Evolutionary conservation across 164 flowering plant species (phyloP).

Genomic region (Brasenia schreberi): DNA sequence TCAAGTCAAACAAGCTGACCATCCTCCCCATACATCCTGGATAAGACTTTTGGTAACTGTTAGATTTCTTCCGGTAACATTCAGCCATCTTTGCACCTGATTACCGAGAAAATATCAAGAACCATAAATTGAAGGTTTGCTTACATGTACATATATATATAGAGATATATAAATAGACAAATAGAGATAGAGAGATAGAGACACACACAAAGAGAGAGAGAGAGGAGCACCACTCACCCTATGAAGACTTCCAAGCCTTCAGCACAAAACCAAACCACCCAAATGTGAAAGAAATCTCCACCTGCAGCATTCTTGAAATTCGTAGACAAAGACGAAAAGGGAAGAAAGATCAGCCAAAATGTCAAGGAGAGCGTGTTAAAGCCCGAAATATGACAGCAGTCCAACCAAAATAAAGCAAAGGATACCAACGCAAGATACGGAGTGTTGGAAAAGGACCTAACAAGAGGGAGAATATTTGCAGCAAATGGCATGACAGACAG

Average conservation of each 20-base stretch:
- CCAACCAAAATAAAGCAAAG: neutral
- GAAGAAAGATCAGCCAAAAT: neutral
- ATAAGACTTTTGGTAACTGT: conserved; percentile 22
- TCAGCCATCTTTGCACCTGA: neutral
- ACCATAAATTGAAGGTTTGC: neutral
- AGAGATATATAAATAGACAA: too few relatives aligned
- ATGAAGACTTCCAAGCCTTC: neutral
- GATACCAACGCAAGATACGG: neutral
- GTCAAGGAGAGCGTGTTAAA: neutral
- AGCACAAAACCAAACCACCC: neutral
- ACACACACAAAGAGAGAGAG: too few relatives aligned
- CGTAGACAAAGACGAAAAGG: neutral
- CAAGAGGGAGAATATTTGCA: neutral
- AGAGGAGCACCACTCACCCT: neutral
- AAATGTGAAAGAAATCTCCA: neutral
- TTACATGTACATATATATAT: too few relatives aligned
- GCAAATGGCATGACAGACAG: neutral
- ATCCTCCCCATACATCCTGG: conserved; percentile 88
- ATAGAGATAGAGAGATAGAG: too few relatives aligned
- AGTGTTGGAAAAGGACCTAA: neutral
- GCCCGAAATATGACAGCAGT: neutral
- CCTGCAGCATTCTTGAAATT: neutral
- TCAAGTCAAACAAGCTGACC: conserved; percentile 73
- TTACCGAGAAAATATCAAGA: neutral
- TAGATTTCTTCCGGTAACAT: neutral